Evolutionary conservation across 2,329 filamentous ascomycete genomes (phyloP).

Genomic region (Colletotrichum cordylinicola): DNA sequence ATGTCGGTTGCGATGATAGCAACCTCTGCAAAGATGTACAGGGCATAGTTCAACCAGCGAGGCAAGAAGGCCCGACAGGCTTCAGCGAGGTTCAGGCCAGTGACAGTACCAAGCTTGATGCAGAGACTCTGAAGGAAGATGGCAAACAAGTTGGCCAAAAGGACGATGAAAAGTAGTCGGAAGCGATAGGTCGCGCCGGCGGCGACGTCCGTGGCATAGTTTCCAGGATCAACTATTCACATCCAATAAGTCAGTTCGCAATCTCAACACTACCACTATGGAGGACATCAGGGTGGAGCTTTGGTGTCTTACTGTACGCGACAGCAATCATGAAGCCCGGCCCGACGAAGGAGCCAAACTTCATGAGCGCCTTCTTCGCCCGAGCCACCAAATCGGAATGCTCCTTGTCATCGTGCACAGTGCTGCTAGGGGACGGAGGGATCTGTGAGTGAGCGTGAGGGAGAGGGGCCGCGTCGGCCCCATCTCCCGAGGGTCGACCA

Average conservation of each 20-base stretch:
- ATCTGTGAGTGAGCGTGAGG: conserved; percentile 4
- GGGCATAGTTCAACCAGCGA: conserved; percentile 65
- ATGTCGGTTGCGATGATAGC: conserved; percentile 77
- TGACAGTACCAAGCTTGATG: conserved; percentile 74
- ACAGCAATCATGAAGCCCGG: conserved; percentile 71
- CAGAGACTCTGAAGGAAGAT: conserved; percentile 73
- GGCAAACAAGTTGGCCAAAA: conserved; percentile 74
- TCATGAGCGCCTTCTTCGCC: conserved; percentile 39
- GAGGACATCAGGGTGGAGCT: background rate
- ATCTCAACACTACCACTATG: background rate
- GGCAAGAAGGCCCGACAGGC: conserved; percentile 71
- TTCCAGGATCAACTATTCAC: conserved; percentile 61
- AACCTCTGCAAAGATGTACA: conserved; percentile 69
- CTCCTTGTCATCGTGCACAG: background rate
- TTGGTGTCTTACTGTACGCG: conserved; percentile 54
- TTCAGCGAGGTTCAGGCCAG: conserved; percentile 70
- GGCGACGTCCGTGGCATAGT: conserved; percentile 74
- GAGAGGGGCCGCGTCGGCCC: conserved; percentile 11
- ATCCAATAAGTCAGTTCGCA: background rate
- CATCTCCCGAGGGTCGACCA: conserved; percentile 19
- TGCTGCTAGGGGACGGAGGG: background rate
- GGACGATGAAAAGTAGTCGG: conserved; percentile 70
- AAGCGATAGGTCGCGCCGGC: conserved; percentile 72
- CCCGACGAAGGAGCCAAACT: conserved; percentile 65
- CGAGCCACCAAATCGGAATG: background rate